These are phyloP conservation scores for Lavandula angustifolia DNA, from an alignment of 257 asterid genomes.

Conservation along the genomic window DNA sequence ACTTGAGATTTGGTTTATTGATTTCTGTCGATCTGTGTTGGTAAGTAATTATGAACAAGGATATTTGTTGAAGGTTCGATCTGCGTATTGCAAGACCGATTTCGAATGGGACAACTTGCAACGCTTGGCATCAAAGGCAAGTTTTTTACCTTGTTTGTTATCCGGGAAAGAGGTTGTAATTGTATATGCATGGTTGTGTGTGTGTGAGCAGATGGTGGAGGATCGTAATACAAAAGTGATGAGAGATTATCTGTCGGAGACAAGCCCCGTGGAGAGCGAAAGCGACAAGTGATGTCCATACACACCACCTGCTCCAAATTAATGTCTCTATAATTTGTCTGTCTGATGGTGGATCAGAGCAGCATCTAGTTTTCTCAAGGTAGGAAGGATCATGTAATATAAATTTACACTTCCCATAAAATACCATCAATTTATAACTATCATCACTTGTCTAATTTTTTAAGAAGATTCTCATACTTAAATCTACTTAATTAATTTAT, in stretches of 20 bases:
- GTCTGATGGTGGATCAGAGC: not conserved
- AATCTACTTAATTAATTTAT: too few species aligned
- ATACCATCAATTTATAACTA: too few species aligned
- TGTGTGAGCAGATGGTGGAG: slow-evolving; percentile 64
- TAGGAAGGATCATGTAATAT: too few species aligned
- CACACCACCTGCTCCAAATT: not conserved
- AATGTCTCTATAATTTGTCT: not conserved
- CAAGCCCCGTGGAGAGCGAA: slow-evolving; percentile 46
- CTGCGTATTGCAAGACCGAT: slow-evolving; percentile 77
- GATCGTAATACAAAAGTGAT: slow-evolving; percentile 69
- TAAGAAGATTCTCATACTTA: too few species aligned
- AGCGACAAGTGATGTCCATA: slow-evolving; percentile 30
- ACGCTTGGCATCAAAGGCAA: slow-evolving; percentile 59
- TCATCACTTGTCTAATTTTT: too few species aligned
- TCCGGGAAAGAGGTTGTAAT: not conserved
- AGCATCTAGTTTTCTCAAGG: not conserved
- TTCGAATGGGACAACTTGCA: slow-evolving; percentile 91
- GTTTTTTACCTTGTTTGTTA: not conserved
- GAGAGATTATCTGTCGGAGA: slow-evolving; percentile 79
- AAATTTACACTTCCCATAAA: too few species aligned
- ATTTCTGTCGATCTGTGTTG: not conserved
- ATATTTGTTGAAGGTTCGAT: slow-evolving; percentile 61
- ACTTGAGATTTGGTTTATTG: not conserved
- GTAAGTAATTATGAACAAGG: slow-evolving; percentile 4
- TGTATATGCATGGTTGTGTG: not conserved